Evolutionary conservation across 2,329 filamentous ascomycete genomes (phyloP), one percentile per base, ranked within the genome.

Genomic region (Fusarium sp.): DNA sequence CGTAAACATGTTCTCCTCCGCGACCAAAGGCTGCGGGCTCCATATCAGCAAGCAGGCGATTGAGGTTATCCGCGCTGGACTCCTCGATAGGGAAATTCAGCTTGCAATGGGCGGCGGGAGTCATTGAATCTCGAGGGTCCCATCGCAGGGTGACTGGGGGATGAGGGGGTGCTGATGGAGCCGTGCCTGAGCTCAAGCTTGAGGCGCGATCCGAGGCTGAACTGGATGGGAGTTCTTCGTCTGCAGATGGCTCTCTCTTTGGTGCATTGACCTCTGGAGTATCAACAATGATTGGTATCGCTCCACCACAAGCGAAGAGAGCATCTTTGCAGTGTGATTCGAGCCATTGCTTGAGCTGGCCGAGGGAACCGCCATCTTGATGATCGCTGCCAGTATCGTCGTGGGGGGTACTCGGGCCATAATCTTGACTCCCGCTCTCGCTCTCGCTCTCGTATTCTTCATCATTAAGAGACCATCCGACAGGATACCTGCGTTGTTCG

Each of bases 1-100:
- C 88, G 2, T 86, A 77, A 0, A 90, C 82, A 65, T 89, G 83
- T 67, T 87, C 37, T 2, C 82, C 81, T 0, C 81, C 81, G 7
- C 74, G 71, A 0, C 88, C 88, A 73, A 90, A 90, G 1, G 84
- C 86, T 0, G 88, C 89, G 0, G 87, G 86, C 75, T 31, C 33
- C 7, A 62, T 69, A 35, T 54, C 63, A 1, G 29, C 10, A 24
- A 74, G 14, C n/a, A 73, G 7, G 18, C 3, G 14, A 2, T 20
- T 2, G 65, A 58, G 5, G 33, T 70, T 50, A 35, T n/a, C 22
- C 1, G 2, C 13, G 4, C 35, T 10, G 6, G 37, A 24, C 2
- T 62, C 29, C 1, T 2, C 1, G 0, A 57, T 8, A 1, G 66
- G 71, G 0, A 73, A 22, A 6, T 35, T 64, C 20, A 73, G 54